These are phyloP conservation scores for Morella rubra DNA, from an alignment of 306 rosid genomes.

Conservation along the genomic window DNA sequence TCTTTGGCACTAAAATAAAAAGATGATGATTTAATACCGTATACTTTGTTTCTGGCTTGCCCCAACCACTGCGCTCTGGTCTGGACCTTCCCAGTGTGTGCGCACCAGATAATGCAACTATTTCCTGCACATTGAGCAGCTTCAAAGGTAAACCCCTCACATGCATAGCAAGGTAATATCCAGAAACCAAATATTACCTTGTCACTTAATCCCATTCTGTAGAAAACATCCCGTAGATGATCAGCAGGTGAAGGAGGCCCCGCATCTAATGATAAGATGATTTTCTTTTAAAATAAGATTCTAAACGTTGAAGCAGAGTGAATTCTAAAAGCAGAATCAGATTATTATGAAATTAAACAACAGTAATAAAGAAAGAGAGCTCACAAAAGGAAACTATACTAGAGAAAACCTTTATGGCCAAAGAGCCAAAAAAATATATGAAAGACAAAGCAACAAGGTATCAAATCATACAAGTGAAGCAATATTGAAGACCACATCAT, in stretches of 20 bases:
- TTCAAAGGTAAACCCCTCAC: conserved; percentile 28
- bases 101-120: conserved; percentile 95
- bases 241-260: conserved; percentile 96
- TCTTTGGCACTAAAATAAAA: background rate
- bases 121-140: conserved; percentile 63
- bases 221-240: conserved; percentile 89
- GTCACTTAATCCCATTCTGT: conserved; percentile 90
- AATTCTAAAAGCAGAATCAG: background rate
- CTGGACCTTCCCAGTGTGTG: conserved; percentile 94
- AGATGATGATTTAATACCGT: conserved; percentile 54
- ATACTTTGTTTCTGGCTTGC: conserved; percentile 94
- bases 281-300: background rate
- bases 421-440: background rate
- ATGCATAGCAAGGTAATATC: conserved; percentile 10
- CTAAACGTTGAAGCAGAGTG: conserved; percentile 1
- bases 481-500: background rate
- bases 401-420: background rate
- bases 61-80: conserved; percentile 99
- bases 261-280: conserved; percentile 52
- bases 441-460: background rate
- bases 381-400: background rate
- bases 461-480: background rate
- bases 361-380: background rate
- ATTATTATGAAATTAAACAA: background rate
- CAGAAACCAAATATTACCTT: conserved; percentile 46